Conservation (phyloP, 306 rosid species). For the Senna siamea region DNA sequence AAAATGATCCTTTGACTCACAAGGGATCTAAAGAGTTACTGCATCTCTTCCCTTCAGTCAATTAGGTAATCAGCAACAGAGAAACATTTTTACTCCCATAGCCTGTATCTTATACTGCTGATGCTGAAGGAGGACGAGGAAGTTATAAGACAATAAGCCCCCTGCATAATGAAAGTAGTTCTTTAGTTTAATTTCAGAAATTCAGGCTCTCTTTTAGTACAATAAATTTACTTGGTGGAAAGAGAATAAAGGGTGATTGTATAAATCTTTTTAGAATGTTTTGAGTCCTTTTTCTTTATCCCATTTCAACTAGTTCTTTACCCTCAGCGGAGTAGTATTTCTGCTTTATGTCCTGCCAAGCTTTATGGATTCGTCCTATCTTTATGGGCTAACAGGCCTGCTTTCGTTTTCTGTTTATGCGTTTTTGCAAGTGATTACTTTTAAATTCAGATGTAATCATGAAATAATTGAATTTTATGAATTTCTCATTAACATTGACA, state of each 20-base stretch:
- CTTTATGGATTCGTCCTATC: too few relatives aligned
- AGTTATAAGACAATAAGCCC: slow-evolving; percentile 14
- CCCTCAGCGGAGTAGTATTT: too few relatives aligned
- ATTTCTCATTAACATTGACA: too few relatives aligned
- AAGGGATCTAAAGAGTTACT: slow-evolving; percentile 5
- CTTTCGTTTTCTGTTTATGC: too few relatives aligned
- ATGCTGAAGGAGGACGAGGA: slow-evolving; percentile 11
- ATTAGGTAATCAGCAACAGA: slow-evolving; percentile 9
- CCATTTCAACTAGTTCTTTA: too few relatives aligned
- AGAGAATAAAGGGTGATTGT: too few relatives aligned
- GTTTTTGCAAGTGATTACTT: too few relatives aligned
- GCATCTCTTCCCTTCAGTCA: slow-evolving; percentile 7
- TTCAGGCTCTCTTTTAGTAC: slow-evolving; percentile 13
- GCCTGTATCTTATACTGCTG: slow-evolving; percentile 15
- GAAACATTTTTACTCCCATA: neutral
- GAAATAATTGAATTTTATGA: neutral
- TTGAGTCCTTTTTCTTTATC: too few relatives aligned
- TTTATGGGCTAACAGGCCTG: too few relatives aligned
- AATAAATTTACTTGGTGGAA: slow-evolving; percentile 14
- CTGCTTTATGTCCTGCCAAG: too few relatives aligned
- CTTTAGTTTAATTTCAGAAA: slow-evolving; percentile 22
- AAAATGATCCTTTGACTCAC: slow-evolving; percentile 16
- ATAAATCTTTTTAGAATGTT: too few relatives aligned
- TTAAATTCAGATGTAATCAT: too few relatives aligned
- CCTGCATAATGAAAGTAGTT: slow-evolving; percentile 12